These are phyloP conservation scores for Cyberlindnera veronae DNA, from an alignment of 805 yeast genomes.

Conservation along the genomic window DNA sequence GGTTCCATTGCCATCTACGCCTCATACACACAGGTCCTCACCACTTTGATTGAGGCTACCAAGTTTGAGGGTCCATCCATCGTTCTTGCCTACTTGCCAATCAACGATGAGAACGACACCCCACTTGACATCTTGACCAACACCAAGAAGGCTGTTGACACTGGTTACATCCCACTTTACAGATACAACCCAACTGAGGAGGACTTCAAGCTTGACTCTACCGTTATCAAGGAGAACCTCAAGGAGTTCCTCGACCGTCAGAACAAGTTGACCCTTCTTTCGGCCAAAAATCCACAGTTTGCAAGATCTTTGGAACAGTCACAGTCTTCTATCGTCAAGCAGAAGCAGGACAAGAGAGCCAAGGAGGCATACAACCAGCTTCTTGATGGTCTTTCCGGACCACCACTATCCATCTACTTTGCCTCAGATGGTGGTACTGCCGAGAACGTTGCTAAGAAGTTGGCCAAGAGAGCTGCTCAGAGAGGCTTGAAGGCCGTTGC, in stretches of 20 bases:
- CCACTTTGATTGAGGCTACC: conserved; percentile 88
- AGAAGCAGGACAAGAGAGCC: conserved; percentile 61
- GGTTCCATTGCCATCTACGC: conserved; percentile 93
- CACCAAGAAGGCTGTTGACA: conserved; percentile 84
- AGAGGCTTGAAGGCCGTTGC: conserved; percentile 48
- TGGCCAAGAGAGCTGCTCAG: conserved; percentile 57
- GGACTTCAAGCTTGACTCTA: conserved; percentile 77
- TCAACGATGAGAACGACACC: conserved; percentile 56
- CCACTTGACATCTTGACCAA: conserved; percentile 76
- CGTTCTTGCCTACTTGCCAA: conserved; percentile 87
- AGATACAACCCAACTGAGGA: conserved; percentile 67
- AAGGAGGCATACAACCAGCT: conserved; percentile 73
- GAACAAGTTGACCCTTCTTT: conserved; percentile 76
- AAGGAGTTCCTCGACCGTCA: conserved; percentile 84
- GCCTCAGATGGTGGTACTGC: conserved; percentile 94
- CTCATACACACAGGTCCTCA: conserved; percentile 88
- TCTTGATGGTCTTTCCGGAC: conserved; percentile 86
- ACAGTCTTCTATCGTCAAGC: conserved; percentile 57
- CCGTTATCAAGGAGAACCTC: conserved; percentile 71
- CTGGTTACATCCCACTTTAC: conserved; percentile 97
- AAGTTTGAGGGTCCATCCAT: conserved; percentile 86
- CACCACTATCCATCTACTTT: conserved; percentile 71
- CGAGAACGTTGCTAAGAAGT: conserved; percentile 69
- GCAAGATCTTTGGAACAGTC: conserved; percentile 67
- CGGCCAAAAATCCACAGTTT: conserved; percentile 67